Evolutionary conservation across 106 monocot species (phyloP).

Genomic region (Dendrobium huoshanense): DNA sequence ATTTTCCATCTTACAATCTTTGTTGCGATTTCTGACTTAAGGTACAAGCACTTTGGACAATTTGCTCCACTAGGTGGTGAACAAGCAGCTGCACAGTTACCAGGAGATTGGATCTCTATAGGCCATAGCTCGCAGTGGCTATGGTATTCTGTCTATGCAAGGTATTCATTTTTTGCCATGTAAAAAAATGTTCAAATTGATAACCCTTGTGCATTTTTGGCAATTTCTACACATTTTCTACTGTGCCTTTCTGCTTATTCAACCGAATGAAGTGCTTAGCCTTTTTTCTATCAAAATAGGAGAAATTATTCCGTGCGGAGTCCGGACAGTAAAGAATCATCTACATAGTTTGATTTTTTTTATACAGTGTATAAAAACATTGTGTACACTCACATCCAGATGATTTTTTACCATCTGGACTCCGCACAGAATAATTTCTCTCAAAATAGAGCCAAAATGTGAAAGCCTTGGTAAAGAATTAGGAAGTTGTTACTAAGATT

Average conservation of each 20-base stretch:
- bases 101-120: slow-evolving; percentile 83
- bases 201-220: not conserved
- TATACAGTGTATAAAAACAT: too few species aligned
- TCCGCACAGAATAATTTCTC: too few species aligned
- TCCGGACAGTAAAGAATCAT: too few species aligned
- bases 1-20: not conserved
- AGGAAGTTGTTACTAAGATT: too few species aligned
- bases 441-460: too few species aligned
- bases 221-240: not conserved
- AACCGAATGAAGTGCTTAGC: not conserved
- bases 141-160: slow-evolving; percentile 88
- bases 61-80: slow-evolving; percentile 94
- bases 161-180: slow-evolving; percentile 18
- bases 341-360: too few species aligned
- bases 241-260: not conserved
- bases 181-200: not conserved
- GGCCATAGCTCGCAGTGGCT: slow-evolving; percentile 78
- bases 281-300: too few species aligned
- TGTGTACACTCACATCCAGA: too few species aligned
- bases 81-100: slow-evolving; percentile 89
- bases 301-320: too few species aligned
- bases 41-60: slow-evolving; percentile 89
- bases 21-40: slow-evolving; percentile 4
- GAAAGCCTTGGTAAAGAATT: too few species aligned
- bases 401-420: too few species aligned